Base-by-base conservation (phyloP, 495 filamentous ascomycete species). In the Elaphomyces granulatus region DNA sequence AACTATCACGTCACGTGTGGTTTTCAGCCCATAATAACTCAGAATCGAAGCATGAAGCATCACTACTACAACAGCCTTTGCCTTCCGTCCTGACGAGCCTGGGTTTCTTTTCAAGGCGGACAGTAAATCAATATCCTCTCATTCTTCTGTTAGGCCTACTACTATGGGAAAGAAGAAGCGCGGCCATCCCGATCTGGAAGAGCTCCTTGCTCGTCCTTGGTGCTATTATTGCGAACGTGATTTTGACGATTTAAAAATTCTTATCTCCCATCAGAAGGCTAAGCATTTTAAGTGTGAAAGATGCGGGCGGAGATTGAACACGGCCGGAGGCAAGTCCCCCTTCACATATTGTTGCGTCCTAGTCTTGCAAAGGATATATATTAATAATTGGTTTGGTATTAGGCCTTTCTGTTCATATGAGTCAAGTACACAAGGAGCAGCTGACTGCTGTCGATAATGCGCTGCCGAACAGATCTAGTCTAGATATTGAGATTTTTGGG, bases 191-290 rank as follows among this genome's bases (percentile, higher is more conserved):
- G 77, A 83, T 45, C 59, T 94, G 49, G 81, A 96, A 53, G 86
- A 95, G 63, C 66, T 94, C 36, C 70, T 96, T 20, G 70, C 70
- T 41, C 79, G 88, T 34, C 82, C 90, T 30, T 96, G 87, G 87
- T 98, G 90, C 66, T 98, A 94, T 61, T 98, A 98, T 63, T 98
- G 90, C 64, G 90, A 96, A 64, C 78, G 88, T 60, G 90, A 95
- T 62, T 98, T 98, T 48, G 87, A 95, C 54, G 90, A 96, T 59
- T 59, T 95, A 9, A 93, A 92, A 63, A 85, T 96, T 43, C 75
- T 98, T 36, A 92, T 94, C 45, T 81, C 80, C 37, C 90, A 98
- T 62, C 92, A 96, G 54, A 95, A 94, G 57, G 87, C 90, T 15
- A 96, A 95, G 62, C 90, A 98, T 58, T 96, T 92, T 73, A 94